Evolutionary conservation across 1,284 basidiomycete genomes (phyloP).

Genomic region (Erythrobasidium hasegawianum): DNA sequence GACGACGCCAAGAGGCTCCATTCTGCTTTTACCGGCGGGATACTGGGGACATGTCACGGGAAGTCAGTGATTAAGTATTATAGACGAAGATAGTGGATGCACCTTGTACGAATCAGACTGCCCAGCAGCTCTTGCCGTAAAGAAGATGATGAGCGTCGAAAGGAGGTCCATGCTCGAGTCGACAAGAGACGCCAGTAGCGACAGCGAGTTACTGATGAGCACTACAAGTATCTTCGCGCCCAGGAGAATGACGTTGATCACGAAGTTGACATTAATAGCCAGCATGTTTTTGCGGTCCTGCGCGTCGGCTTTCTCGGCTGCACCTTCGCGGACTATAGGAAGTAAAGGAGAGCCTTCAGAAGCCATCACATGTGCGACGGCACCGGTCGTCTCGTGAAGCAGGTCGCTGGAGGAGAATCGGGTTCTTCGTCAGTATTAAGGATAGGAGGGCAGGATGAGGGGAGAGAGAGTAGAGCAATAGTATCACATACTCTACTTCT

Average conservation of each 20-base stretch:
- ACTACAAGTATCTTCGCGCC: constrained; percentile 55
- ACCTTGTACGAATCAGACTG: constrained; percentile 17
- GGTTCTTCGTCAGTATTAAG: neutral
- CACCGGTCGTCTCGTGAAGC: constrained; percentile 14
- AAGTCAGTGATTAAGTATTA: constrained; percentile 34
- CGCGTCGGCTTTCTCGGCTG: constrained; percentile 22
- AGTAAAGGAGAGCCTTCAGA: constrained; percentile 36
- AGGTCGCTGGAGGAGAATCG: constrained; percentile 7
- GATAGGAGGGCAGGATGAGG: neutral
- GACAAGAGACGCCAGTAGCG: constrained; percentile 56
- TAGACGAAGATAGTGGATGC: neutral
- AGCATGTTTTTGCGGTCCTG: constrained; percentile 9
- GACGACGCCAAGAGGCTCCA: constrained; percentile 50
- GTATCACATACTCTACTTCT: constrained; percentile 23
- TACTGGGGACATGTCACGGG: constrained; percentile 47
- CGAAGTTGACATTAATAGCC: constrained; percentile 44
- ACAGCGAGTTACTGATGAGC: constrained; percentile 56
- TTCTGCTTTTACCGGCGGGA: constrained; percentile 55
- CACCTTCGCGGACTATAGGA: constrained; percentile 37
- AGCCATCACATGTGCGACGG: constrained; percentile 24
- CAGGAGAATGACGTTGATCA: constrained; percentile 55
- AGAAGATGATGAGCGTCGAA: constrained; percentile 51
- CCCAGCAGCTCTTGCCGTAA: constrained; percentile 38
- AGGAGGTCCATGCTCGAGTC: constrained; percentile 58
- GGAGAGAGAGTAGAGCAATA: neutral